Percentiles rank a stretch among this genome's conserved stretches.
phyloP scores from a whole-genome alignment of 129 eudicot genomes.

The Ambrosia trifida region DNA sequence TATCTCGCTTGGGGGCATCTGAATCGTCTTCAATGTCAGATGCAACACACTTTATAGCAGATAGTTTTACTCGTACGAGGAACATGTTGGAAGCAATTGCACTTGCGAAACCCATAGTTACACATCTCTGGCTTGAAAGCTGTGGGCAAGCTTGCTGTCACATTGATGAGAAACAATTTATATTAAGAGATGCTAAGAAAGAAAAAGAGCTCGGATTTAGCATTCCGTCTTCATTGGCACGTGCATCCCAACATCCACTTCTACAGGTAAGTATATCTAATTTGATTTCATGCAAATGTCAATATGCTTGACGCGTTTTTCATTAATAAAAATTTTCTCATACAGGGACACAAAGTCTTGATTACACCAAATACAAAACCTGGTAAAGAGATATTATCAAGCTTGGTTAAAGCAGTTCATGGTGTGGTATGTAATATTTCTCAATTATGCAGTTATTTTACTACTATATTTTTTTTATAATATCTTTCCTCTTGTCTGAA shows the following conservation, averaged over 20 bases:
- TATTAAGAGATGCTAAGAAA: slow-evolving; percentile 80
- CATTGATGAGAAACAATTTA: slow-evolving; percentile 77
- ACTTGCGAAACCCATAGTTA: slow-evolving; percentile 78
- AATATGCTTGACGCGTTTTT: not conserved
- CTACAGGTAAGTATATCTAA: slow-evolving; percentile 47
- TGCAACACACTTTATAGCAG: slow-evolving; percentile 89
- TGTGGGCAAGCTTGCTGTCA: slow-evolving; percentile 78
- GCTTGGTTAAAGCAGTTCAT: slow-evolving; percentile 92
- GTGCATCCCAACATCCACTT: slow-evolving; percentile 70
- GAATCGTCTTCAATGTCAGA: slow-evolving; percentile 64
- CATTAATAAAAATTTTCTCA: not conserved
- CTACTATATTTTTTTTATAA: not conserved
- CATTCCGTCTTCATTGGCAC: slow-evolving; percentile 67
- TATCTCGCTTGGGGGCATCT: slow-evolving; percentile 68
- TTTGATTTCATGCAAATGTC: not conserved
- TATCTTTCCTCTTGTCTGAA: not conserved
- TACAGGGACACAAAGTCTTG: slow-evolving; percentile 76
- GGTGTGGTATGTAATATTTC: slow-evolving; percentile 62
- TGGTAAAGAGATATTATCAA: slow-evolving; percentile 74
- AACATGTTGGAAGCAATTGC: slow-evolving; percentile 99
- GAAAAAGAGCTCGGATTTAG: slow-evolving; percentile 85
- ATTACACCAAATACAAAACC: slow-evolving; percentile 89
- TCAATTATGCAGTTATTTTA: not conserved
- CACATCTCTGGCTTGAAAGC: slow-evolving; percentile 83
- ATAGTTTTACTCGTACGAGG: slow-evolving; percentile 83